Evolutionary conservation across 2,329 filamentous ascomycete genomes (phyloP).

Genomic region (Botryotinia globosa): DNA sequence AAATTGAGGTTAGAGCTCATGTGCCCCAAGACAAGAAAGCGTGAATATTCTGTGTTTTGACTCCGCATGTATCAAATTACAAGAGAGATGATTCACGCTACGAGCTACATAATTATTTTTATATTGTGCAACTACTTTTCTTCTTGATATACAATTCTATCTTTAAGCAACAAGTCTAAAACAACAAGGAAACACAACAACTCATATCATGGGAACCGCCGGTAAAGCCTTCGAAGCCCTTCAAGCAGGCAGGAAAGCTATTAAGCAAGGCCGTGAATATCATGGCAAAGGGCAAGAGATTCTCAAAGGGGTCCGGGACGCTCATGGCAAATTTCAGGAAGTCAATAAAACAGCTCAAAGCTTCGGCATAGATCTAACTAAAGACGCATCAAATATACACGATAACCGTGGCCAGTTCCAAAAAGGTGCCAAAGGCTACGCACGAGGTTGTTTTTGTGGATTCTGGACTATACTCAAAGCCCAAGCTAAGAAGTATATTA

Average conservation of each 20-base stretch:
- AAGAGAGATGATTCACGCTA: neutral
- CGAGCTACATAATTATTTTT: neutral
- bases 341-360: neutral
- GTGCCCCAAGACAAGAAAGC: constrained; percentile 30
- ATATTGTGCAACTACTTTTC: neutral
- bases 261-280: neutral
- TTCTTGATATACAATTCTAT: neutral
- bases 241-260: neutral
- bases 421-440: neutral
- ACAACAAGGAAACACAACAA: neutral
- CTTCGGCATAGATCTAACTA: neutral
- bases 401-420: neutral
- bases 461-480: constrained; percentile 1
- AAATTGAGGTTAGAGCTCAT: constrained; percentile 56
- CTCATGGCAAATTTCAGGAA: neutral
- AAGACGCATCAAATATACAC: neutral
- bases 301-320: neutral
- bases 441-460: neutral
- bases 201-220: neutral
- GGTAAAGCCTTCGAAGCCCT: neutral
- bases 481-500: neutral
- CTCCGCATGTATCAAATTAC: neutral
- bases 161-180: neutral
- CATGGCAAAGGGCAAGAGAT: neutral
- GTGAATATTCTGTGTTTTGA: neutral